These are phyloP conservation scores for Perkinsus marinus DNA, from an alignment of 169 alveolate species.

Conservation along the genomic window DNA sequence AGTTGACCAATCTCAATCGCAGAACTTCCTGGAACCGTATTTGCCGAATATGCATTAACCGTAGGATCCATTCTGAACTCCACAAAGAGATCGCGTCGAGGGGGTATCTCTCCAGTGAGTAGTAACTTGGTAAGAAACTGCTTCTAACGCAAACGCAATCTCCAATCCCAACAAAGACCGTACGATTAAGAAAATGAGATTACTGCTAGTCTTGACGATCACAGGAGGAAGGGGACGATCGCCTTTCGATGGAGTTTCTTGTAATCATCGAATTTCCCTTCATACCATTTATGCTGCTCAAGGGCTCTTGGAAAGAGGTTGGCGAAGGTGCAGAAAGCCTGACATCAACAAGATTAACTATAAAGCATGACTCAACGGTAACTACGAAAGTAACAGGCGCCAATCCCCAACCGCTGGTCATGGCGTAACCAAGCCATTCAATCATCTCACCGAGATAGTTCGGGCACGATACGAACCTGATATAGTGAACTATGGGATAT, in stretches of 20 bases:
- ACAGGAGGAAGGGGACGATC: not conserved
- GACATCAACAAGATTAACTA: too few relatives aligned
- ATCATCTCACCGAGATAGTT: slow-evolving; percentile 10
- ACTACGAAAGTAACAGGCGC: not conserved
- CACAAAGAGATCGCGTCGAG: too few relatives aligned
- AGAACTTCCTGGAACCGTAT: too few relatives aligned
- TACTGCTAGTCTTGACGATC: not conserved
- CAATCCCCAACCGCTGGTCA: not conserved
- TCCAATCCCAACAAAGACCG: too few relatives aligned
- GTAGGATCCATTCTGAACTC: too few relatives aligned
- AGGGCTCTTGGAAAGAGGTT: slow-evolving; percentile 2
- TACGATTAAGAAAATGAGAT: too few relatives aligned
- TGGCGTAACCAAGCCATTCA: slow-evolving; percentile 6
- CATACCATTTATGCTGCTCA: slow-evolving; percentile 5
- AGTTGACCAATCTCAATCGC: too few relatives aligned
- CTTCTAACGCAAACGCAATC: too few relatives aligned
- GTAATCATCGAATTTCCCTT: not conserved
- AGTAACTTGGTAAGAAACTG: too few relatives aligned
- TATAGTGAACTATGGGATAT: too few relatives aligned
- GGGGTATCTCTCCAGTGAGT: too few relatives aligned
- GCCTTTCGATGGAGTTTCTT: not conserved
- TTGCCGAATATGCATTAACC: too few relatives aligned
- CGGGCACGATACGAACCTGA: slow-evolving; percentile 4
- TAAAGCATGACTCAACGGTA: not conserved
- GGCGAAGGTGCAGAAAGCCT: slow-evolving; percentile 1